Evolutionary conservation across 208 protist species (phyloP), one percentile per base, ranked within the genome.

Genomic region (Leishmania mexicana): DNA sequence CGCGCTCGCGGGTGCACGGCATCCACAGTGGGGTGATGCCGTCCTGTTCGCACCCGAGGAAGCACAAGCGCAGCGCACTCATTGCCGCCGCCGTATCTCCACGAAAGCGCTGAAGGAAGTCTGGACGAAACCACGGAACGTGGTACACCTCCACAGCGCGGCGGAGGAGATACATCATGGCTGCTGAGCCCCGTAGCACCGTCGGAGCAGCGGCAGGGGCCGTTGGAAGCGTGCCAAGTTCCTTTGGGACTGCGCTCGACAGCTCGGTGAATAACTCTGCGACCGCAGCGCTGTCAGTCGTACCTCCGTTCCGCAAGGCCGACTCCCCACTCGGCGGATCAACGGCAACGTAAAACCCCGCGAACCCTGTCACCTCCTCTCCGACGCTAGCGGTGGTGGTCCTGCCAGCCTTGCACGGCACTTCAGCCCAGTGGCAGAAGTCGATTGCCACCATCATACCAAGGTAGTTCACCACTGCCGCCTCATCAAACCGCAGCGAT

Each of bases 401-500:
- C 13, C n/a, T 13, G 35, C 45, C 51, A n/a, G 17, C 17, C 71
- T 58, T 40, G 47, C 40, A 49, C 24, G n/a, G 80, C 73, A 88
- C 79, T 72, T 96, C 90, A 2, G 83, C 88, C 92, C 94, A 97
- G 79, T 97, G 94, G 42, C 92, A 87, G 80, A 97, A 97, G 82
- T 97, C 94, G 65, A 97, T 95, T 7, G 94, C 92, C 42, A 96
- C 89, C 35, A 97, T 45, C 91, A 95, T 95, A 60, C 88, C 85
- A 31, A 97, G 78, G 79, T 96, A 97, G 72, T 95, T 94, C 1
- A 96, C 87, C 40, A 90, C 84, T 0, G 84, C 80, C 72, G 70
- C 79, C 45, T 88, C 80, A 49, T 72, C 80, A 42, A 53, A 53
- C 15, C 84, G 84, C 49, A 97, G 78, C 17, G 75, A 68, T 8